phyloP scores from a whole-genome alignment of 2,329 filamentous ascomycete species.

The Xylaria sp. region DNA sequence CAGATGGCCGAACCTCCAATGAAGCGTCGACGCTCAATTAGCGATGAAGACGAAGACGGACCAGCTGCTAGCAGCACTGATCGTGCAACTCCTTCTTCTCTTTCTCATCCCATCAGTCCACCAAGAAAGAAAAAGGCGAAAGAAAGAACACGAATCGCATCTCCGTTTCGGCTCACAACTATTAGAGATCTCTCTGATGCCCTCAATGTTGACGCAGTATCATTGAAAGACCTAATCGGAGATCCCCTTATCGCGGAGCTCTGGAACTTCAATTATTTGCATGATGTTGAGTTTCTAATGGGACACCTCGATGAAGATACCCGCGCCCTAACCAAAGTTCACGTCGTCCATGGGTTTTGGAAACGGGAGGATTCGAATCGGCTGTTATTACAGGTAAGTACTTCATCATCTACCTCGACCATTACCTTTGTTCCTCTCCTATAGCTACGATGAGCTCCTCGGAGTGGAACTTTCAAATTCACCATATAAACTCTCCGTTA shows the following conservation, averaged over 20 bases:
- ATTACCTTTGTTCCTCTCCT: not conserved
- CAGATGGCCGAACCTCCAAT: slow-evolving; percentile 42
- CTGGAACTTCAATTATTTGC: slow-evolving; percentile 76
- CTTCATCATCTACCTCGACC: not conserved
- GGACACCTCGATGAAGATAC: slow-evolving; percentile 63
- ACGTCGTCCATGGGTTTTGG: slow-evolving; percentile 71
- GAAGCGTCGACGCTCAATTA: slow-evolving; percentile 43
- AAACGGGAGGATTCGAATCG: slow-evolving; percentile 72
- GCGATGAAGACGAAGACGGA: slow-evolving; percentile 29
- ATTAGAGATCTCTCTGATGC: slow-evolving; percentile 70
- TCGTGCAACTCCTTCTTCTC: slow-evolving; percentile 44
- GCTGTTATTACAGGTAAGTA: slow-evolving; percentile 64
- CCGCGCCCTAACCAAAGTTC: slow-evolving; percentile 59
- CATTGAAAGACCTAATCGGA: slow-evolving; percentile 73
- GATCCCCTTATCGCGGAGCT: slow-evolving; percentile 77
- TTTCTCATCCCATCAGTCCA: slow-evolving; percentile 58
- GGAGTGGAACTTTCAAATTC: not conserved
- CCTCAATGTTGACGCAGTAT: slow-evolving; percentile 73
- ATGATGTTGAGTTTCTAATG: slow-evolving; percentile 68
- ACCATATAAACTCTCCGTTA: not conserved
- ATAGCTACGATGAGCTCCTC: not conserved
- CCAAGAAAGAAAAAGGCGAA: slow-evolving; percentile 50
- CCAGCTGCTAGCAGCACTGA: slow-evolving; percentile 6
- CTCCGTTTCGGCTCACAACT: slow-evolving; percentile 77
- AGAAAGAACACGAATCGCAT: slow-evolving; percentile 53